phyloP scores from a whole-genome alignment of 1,284 basidiomycete genomes.

The Trichosporon coremiiforme region DNA sequence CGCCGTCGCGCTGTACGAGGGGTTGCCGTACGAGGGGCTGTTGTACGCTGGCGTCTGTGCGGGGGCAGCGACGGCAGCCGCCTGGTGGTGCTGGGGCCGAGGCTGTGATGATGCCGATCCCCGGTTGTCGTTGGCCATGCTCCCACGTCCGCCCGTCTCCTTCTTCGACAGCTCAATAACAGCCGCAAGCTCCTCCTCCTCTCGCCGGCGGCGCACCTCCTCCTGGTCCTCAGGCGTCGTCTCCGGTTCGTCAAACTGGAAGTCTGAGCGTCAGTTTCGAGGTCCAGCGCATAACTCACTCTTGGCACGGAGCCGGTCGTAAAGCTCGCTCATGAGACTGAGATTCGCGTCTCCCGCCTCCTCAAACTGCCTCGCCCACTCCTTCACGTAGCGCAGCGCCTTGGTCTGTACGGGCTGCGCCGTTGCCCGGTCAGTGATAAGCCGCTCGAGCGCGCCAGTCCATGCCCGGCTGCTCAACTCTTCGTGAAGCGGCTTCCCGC shows the following conservation, averaged over 20 bases:
- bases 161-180: constrained; percentile 85
- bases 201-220: constrained; percentile 70
- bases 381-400: constrained; percentile 71
- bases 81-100: constrained; percentile 16
- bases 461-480: constrained; percentile 90
- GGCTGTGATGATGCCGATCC: constrained; percentile 29
- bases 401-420: constrained; percentile 84
- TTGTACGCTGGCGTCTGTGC: constrained; percentile 22
- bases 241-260: constrained; percentile 66
- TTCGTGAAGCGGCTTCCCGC: constrained; percentile 74
- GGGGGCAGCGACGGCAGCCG: constrained; percentile 36
- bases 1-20: constrained; percentile 31
- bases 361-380: constrained; percentile 86
- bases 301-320: constrained; percentile 77
- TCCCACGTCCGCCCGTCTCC: constrained; percentile 70
- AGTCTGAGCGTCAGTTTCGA: constrained; percentile 39
- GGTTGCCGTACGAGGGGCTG: constrained; percentile 26
- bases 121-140: constrained; percentile 2
- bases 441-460: constrained; percentile 80
- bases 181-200: constrained; percentile 90
- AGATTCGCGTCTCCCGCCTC: constrained; percentile 67
- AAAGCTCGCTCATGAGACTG: constrained; percentile 89
- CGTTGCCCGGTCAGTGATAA: constrained; percentile 85
- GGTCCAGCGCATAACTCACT: constrained; percentile 60
- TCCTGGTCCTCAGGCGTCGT: constrained; percentile 60